Percentiles rank a stretch among this genome's conserved stretches.
phyloP scores from a whole-genome alignment of 2,329 filamentous ascomycete genomes.

The Metarhizium sp. region DNA sequence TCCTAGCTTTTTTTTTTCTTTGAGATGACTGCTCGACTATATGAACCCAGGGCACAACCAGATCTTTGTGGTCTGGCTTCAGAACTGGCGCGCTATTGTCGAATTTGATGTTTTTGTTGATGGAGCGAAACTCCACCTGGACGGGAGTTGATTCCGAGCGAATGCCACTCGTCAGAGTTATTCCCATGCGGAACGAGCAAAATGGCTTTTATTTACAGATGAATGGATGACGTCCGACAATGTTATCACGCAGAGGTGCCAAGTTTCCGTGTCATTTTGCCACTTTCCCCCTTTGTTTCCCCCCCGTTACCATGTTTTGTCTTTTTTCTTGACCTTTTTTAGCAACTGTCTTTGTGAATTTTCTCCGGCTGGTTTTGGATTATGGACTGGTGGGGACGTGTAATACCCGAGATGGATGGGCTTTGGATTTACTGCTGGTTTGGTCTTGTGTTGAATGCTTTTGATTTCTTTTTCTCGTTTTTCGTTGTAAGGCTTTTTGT shows the following conservation, averaged over 20 bases:
- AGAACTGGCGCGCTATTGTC: neutral
- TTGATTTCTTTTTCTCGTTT: constrained; percentile 11
- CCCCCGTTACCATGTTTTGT: constrained; percentile 1
- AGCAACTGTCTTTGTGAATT: neutral
- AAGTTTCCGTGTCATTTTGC: constrained; percentile 4
- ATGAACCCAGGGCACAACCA: too few species aligned
- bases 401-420: constrained; percentile 8
- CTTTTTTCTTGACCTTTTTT: constrained; percentile 2
- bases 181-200: neutral
- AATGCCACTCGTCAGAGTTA: too few species aligned
- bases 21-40: too few species aligned
- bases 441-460: constrained; percentile 8
- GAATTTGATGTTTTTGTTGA: neutral
- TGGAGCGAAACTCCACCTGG: neutral
- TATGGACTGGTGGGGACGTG: neutral
- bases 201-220: constrained; percentile 2
- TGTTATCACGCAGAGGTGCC: neutral
- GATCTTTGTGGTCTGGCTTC: neutral
- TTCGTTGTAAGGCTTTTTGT: constrained; percentile 3
- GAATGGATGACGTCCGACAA: neutral
- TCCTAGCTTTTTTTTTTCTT: too few species aligned
- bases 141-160: too few species aligned
- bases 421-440: neutral
- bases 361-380: neutral
- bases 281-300: neutral